These are phyloP conservation scores for Cryphonectria naterciae DNA, from an alignment of 2,329 filamentous ascomycete species.

Conservation along the genomic window DNA sequence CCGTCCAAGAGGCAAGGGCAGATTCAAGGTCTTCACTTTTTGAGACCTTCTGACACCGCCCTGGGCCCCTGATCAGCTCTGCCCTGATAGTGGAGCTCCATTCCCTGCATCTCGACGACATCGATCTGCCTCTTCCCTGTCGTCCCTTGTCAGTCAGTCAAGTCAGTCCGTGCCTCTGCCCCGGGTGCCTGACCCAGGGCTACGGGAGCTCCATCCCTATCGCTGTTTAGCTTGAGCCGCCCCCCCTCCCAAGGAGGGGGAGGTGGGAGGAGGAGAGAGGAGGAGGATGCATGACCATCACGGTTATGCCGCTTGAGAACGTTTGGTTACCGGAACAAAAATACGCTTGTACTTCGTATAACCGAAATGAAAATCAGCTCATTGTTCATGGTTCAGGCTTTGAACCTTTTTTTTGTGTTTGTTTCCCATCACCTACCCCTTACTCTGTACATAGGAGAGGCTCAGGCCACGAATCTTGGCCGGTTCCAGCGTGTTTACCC, in stretches of 20 bases:
- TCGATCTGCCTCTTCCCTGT: conserved; percentile 13
- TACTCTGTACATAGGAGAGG: not conserved
- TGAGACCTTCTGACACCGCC: conserved; percentile 19
- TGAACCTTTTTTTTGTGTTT: not conserved
- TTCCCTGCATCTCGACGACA: conserved; percentile 7
- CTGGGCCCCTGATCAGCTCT: conserved; percentile 13
- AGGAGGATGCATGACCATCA: not conserved
- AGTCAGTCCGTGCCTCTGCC: not conserved
- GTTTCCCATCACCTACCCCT: not conserved
- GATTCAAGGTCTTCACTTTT: not conserved
- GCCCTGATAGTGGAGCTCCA: conserved; percentile 19
- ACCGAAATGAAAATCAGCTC: not conserved
- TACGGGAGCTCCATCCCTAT: conserved; percentile 7
- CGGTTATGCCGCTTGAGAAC: conserved; percentile 4
- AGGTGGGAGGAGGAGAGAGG: not conserved
- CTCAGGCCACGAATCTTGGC: not conserved
- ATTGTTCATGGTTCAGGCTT: not conserved
- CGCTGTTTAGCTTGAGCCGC: not conserved
- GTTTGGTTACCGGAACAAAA: not conserved
- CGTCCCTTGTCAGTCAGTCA: conserved; percentile 6
- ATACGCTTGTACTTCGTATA: conserved; percentile 2
- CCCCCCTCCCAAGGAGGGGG: not conserved
- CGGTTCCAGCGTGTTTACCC: not conserved
- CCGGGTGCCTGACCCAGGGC: conserved; percentile 11
- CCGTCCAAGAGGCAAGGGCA: not conserved